A percentile compares a stretch with the other conserved stretches of the same genome.
phyloP scores from a whole-genome alignment of 177 flowering plant genomes.

The Vitis hybrid region DNA sequence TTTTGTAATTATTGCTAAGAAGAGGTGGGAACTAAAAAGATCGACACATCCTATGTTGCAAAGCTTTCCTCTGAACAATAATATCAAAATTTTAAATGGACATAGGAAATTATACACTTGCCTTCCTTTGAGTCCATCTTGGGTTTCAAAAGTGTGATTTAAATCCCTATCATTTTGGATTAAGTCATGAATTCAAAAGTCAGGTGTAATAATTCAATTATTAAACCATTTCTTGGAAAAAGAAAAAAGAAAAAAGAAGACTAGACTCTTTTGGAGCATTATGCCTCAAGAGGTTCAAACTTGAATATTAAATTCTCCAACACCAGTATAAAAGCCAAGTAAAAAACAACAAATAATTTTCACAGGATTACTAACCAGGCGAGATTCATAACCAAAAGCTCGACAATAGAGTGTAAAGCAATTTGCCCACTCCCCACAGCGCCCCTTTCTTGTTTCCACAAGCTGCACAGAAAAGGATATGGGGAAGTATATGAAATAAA shows the following conservation, averaged over 20 bases:
- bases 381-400: slow-evolving; percentile 86
- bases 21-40: too few species aligned
- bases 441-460: slow-evolving; percentile 85
- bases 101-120: too few species aligned
- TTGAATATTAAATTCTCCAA: background rate
- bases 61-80: too few species aligned
- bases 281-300: background rate
- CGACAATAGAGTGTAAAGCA: slow-evolving; percentile 97
- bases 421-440: slow-evolving; percentile 99
- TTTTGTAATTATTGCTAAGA: too few species aligned
- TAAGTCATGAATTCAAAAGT: too few species aligned
- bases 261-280: background rate
- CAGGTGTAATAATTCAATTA: too few species aligned
- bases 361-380: slow-evolving; percentile 54
- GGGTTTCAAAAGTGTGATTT: too few species aligned
- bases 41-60: too few species aligned
- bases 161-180: too few species aligned
- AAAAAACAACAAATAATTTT: too few species aligned
- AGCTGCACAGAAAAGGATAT: slow-evolving; percentile 46
- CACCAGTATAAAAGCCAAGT: background rate
- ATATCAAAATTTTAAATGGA: too few species aligned
- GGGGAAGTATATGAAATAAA: slow-evolving; percentile 4
- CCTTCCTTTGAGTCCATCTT: too few species aligned
- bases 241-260: background rate
- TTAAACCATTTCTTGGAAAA: background rate